These are phyloP conservation scores for Breviolum minutum DNA, from an alignment of 73 alveolate species.

Conservation along the genomic window DNA sequence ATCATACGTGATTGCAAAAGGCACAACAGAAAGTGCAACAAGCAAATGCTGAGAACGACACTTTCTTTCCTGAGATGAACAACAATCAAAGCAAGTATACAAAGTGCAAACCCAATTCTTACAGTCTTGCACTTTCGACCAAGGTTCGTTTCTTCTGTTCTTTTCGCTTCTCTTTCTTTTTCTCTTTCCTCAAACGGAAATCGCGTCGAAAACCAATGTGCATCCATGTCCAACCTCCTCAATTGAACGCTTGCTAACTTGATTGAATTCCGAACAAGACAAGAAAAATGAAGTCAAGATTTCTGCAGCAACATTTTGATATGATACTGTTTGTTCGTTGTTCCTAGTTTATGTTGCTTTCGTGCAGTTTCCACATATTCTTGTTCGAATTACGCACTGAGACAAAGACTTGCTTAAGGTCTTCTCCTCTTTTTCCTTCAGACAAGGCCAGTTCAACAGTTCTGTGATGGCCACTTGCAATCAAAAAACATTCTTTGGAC, in stretches of 20 bases:
- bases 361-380: too few species aligned
- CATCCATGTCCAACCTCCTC: background rate
- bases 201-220: background rate
- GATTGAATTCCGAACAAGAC: background rate
- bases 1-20: background rate
- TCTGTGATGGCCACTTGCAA: background rate
- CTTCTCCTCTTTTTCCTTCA: background rate
- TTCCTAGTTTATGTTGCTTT: too few species aligned
- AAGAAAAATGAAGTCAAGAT: background rate
- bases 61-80: conserved; percentile 1
- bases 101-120: background rate
- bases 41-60: background rate
- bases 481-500: background rate
- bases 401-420: background rate
- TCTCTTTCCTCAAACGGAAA: conserved; percentile 5
- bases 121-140: background rate
- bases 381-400: background rate
- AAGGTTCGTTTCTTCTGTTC: conserved; percentile 50
- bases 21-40: background rate
- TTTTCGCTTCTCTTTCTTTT: conserved; percentile 60
- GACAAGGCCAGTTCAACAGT: background rate
- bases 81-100: background rate
- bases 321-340: background rate
- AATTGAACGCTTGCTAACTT: too few species aligned
- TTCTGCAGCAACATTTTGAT: background rate